Evolutionary conservation across 768 basidiomycete species (phyloP).

Genomic region (Gelatoporia subvermispora): DNA sequence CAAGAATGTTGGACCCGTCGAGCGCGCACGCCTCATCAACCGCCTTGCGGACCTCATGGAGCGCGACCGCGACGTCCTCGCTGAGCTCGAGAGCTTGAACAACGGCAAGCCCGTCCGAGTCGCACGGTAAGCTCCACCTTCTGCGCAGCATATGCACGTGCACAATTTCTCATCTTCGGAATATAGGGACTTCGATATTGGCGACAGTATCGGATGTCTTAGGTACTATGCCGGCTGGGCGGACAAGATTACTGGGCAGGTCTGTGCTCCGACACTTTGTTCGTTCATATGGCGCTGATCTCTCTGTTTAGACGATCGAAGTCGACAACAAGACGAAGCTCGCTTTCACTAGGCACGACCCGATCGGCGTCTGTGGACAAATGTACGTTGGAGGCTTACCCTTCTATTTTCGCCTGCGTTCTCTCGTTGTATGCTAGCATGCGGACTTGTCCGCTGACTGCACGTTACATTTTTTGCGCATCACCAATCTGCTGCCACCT

Average conservation of each 20-base stretch:
- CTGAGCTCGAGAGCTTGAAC: slow-evolving; percentile 81
- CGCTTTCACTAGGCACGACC: slow-evolving; percentile 84
- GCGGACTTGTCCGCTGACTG: too few species aligned
- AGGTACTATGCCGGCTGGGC: slow-evolving; percentile 96
- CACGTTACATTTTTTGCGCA: too few species aligned
- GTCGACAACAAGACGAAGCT: slow-evolving; percentile 76
- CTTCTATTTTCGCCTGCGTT: neutral
- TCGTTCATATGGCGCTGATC: neutral
- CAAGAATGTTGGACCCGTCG: slow-evolving; percentile 77
- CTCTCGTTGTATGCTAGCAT: neutral
- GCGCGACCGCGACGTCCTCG: slow-evolving; percentile 73
- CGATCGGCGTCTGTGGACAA: slow-evolving; percentile 93
- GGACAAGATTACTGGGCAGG: slow-evolving; percentile 90
- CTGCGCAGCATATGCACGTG: neutral
- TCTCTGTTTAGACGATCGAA: slow-evolving; percentile 41
- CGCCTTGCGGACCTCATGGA: slow-evolving; percentile 90
- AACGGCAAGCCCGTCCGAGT: slow-evolving; percentile 85
- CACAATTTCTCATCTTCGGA: neutral
- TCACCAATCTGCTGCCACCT: neutral
- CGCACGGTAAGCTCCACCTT: slow-evolving; percentile 35
- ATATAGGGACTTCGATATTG: slow-evolving; percentile 72
- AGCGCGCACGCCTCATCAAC: slow-evolving; percentile 76
- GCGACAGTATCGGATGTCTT: slow-evolving; percentile 70
- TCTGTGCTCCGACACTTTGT: slow-evolving; percentile 23
- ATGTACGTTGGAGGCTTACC: slow-evolving; percentile 47